These are phyloP conservation scores for Colletotrichum australisinense DNA, from an alignment of 2,329 filamentous ascomycete genomes.

Conservation along the genomic window DNA sequence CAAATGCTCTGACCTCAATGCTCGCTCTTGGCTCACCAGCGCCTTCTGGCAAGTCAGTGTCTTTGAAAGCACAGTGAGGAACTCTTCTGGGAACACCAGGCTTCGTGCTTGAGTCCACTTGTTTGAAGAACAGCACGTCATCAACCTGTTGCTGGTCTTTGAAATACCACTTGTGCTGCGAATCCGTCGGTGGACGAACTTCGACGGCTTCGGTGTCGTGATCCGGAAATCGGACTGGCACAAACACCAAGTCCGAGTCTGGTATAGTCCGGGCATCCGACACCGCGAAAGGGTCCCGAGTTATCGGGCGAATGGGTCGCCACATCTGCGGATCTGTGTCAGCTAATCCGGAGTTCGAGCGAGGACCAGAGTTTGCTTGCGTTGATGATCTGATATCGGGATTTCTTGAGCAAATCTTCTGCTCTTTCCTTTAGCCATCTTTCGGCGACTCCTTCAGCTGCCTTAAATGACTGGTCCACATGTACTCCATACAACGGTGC, in stretches of 20 bases:
- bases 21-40: constrained; percentile 72
- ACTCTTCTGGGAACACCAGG: constrained; percentile 57
- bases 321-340: constrained; percentile 49
- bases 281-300: constrained; percentile 62
- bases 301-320: constrained; percentile 49
- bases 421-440: constrained; percentile 27
- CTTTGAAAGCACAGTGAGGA: constrained; percentile 62
- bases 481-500: constrained; percentile 50
- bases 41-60: constrained; percentile 56
- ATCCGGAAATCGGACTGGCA: constrained; percentile 28
- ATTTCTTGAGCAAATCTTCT: constrained; percentile 46
- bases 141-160: constrained; percentile 61
- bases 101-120: constrained; percentile 69
- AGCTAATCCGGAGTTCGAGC: constrained; percentile 63
- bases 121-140: constrained; percentile 70
- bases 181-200: constrained; percentile 55
- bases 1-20: constrained; percentile 76
- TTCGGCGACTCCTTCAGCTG: constrained; percentile 42
- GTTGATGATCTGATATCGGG: constrained; percentile 66
- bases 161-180: constrained; percentile 63
- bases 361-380: constrained; percentile 61
- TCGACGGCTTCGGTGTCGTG: constrained; percentile 57
- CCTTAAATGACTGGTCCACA: constrained; percentile 67
- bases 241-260: constrained; percentile 62
- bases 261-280: constrained; percentile 61